Percentiles rank a stretch among this genome's conserved stretches.
phyloP scores from a whole-genome alignment of 352 stramenopile genomes.

The Phytophthora pinifolia region DNA sequence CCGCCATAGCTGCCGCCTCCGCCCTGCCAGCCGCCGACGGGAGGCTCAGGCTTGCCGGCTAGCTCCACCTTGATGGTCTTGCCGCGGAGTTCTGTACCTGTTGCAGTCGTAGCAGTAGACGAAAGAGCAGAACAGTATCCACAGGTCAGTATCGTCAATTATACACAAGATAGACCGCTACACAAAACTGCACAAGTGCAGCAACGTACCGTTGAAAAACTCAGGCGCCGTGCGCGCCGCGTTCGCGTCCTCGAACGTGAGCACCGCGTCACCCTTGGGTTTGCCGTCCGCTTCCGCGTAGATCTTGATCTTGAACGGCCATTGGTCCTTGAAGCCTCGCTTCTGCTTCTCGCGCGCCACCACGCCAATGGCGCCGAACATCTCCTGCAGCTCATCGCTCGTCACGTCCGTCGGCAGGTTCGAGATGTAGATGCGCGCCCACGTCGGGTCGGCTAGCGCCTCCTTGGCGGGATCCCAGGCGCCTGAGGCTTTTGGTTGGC shows the following conservation, averaged over 20 bases:
- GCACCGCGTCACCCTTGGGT: conserved; percentile 81
- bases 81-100: conserved; percentile 71
- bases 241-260: conserved; percentile 87
- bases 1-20: conserved; percentile 44
- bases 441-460: conserved; percentile 76
- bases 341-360: conserved; percentile 87
- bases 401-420: conserved; percentile 78
- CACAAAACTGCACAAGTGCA: conserved; percentile 7
- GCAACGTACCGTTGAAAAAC: conserved; percentile 76
- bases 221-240: conserved; percentile 73
- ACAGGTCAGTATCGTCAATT: conserved; percentile 4
- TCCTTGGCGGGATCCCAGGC: conserved; percentile 78
- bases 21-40: conserved; percentile 68
- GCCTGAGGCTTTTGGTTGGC: conserved; percentile 38
- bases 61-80: conserved; percentile 88
- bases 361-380: conserved; percentile 83
- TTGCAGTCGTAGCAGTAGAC: conserved; percentile 2
- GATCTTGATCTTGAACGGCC: conserved; percentile 91
- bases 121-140: neutral
- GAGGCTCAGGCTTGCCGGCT: conserved; percentile 78
- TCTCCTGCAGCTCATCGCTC: conserved; percentile 79
- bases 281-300: conserved; percentile 76
- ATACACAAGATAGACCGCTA: neutral
- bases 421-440: conserved; percentile 88
- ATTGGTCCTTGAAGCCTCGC: conserved; percentile 87